Conservation (phyloP, 805 yeast genomes). For the Ogataea salicorniae region DNA sequence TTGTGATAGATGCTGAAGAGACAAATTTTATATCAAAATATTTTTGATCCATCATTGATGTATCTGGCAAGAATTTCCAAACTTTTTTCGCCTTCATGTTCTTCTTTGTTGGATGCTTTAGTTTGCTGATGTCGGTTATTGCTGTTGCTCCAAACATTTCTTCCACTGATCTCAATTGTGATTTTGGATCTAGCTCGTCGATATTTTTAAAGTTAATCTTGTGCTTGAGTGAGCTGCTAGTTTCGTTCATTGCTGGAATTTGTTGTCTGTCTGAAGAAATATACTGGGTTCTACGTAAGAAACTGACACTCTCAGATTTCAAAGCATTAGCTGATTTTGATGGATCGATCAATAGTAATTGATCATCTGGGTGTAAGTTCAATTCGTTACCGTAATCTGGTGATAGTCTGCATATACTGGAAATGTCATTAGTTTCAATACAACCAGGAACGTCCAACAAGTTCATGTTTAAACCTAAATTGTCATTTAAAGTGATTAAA, state of each 20-base stretch:
- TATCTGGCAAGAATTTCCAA: slow-evolving; percentile 85
- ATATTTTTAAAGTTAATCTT: slow-evolving; percentile 22
- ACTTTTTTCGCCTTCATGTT: slow-evolving; percentile 67
- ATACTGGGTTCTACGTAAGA: slow-evolving; percentile 92
- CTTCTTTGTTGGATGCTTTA: slow-evolving; percentile 77
- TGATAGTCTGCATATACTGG: slow-evolving; percentile 27
- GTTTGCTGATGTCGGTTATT: slow-evolving; percentile 34
- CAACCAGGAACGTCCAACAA: slow-evolving; percentile 60
- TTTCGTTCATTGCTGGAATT: slow-evolving; percentile 15
- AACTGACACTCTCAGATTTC: slow-evolving; percentile 36
- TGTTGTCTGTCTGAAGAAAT: slow-evolving; percentile 56
- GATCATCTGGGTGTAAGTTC: slow-evolving; percentile 72
- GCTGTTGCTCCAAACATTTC: slow-evolving; percentile 59
- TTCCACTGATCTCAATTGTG: slow-evolving; percentile 68
- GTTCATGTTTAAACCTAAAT: slow-evolving; percentile 73
- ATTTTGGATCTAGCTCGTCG: slow-evolving; percentile 48
- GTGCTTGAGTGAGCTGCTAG: slow-evolving; percentile 11
- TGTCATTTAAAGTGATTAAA: slow-evolving; percentile 53
- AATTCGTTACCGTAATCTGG: slow-evolving; percentile 20
- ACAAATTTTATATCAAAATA: slow-evolving; percentile 60
- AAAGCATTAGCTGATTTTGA: slow-evolving; percentile 43
- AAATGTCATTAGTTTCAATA: slow-evolving; percentile 43
- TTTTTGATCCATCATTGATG: slow-evolving; percentile 80
- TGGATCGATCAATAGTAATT: slow-evolving; percentile 75
- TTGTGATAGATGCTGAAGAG: slow-evolving; percentile 47